A percentile compares a stretch with the other conserved stretches of the same genome.
phyloP scores from a whole-genome alignment of 768 basidiomycete genomes.

The Mycena belliarum region DNA sequence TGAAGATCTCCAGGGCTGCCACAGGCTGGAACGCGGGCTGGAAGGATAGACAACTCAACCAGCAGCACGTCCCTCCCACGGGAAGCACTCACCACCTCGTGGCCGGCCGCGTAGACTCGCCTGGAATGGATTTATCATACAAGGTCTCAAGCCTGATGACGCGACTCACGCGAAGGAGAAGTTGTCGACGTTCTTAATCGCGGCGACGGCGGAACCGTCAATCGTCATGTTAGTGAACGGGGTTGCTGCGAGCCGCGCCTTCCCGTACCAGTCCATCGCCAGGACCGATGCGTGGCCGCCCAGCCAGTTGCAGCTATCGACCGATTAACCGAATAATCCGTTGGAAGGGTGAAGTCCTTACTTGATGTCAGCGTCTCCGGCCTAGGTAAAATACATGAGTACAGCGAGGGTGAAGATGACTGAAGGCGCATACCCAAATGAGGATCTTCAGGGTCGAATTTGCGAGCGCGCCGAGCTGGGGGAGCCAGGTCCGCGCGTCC shows the following conservation, averaged over 20 bases:
- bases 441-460: slow-evolving; percentile 44
- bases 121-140: no score
- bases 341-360: slow-evolving; percentile 24
- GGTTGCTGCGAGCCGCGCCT: slow-evolving; percentile 35
- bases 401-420: not conserved
- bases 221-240: slow-evolving; percentile 59
- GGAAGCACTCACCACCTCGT: slow-evolving; percentile 56
- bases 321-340: not conserved
- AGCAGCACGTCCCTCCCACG: not conserved
- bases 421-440: slow-evolving; percentile 41
- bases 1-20: slow-evolving; percentile 59
- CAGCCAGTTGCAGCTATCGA: slow-evolving; percentile 47
- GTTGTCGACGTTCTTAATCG: slow-evolving; percentile 64
- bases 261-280: slow-evolving; percentile 50
- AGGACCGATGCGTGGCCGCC: slow-evolving; percentile 44
- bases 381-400: slow-evolving; percentile 28
- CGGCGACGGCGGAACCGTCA: slow-evolving; percentile 50
- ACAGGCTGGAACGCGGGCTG: slow-evolving; percentile 66
- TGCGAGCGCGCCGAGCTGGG: slow-evolving; percentile 48
- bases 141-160: no score
- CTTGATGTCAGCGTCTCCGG: slow-evolving; percentile 54
- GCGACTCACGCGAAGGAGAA: slow-evolving; percentile 64
- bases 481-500: slow-evolving; percentile 58
- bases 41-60: not conserved
- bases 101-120: slow-evolving; percentile 58